A percentile compares a stretch with the other conserved stretches of the same genome.
Conservation (phyloP, 495 filamentous ascomycete genomes). For the Neurospora hispaniola region DNA sequence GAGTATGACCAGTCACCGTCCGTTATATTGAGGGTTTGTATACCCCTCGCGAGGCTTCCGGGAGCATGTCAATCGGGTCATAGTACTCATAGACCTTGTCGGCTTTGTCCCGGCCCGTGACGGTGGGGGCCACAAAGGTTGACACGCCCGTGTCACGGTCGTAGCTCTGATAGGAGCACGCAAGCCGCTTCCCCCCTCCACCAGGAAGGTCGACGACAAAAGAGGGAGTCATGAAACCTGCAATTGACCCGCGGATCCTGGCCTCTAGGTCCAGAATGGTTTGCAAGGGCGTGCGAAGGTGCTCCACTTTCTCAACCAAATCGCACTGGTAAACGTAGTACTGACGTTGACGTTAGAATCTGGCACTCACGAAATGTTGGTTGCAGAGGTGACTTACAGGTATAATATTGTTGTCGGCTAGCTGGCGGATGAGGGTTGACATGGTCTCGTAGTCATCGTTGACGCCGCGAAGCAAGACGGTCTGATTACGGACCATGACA, state of each 20-base stretch:
- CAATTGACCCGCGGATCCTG: constrained; percentile 44
- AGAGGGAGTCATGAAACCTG: constrained; percentile 48
- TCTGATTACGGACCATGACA: constrained; percentile 41
- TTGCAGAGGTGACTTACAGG: constrained; percentile 29
- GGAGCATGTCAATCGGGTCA: constrained; percentile 34
- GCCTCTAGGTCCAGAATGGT: constrained; percentile 45
- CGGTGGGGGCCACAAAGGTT: constrained; percentile 42
- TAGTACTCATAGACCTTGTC: constrained; percentile 45
- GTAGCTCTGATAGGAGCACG: constrained; percentile 40
- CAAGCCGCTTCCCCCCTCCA: constrained; percentile 49
- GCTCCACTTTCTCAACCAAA: constrained; percentile 45
- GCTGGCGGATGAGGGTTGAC: constrained; percentile 35
- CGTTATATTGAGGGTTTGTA: not conserved
- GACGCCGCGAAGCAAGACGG: constrained; percentile 43
- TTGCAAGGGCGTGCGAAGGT: constrained; percentile 48
- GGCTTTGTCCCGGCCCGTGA: constrained; percentile 33
- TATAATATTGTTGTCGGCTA: constrained; percentile 44
- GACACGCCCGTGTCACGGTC: constrained; percentile 38
- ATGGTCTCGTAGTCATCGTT: constrained; percentile 46
- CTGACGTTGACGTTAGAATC: constrained; percentile 16
- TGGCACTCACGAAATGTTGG: not conserved
- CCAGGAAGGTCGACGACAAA: constrained; percentile 53
- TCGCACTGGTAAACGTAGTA: constrained; percentile 53
- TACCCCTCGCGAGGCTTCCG: not conserved
- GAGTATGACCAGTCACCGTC: not conserved